These are phyloP conservation scores for Astrephomene gubernaculifera DNA, from an alignment of 139 green algal species.

Conservation along the genomic window DNA sequence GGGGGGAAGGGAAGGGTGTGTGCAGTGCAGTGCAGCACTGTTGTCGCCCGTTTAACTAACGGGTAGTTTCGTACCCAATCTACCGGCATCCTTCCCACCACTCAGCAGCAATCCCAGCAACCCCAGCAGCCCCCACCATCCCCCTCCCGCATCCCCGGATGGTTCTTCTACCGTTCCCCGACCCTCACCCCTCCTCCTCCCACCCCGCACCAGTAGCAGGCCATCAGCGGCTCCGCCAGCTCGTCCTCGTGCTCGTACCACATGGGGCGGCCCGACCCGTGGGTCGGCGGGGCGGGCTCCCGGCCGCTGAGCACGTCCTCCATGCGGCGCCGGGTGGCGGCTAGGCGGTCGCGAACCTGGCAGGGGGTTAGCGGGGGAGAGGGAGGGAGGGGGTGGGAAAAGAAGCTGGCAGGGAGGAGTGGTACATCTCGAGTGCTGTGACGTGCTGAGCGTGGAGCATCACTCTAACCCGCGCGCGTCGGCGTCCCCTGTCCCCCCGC, in stretches of 20 bases:
- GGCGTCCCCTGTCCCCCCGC: background rate
- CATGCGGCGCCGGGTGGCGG: slow-evolving; percentile 87
- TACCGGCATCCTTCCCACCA: too few relatives aligned
- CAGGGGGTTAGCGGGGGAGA: too few relatives aligned
- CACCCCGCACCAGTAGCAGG: slow-evolving; percentile 36
- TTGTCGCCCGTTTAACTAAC: too few relatives aligned
- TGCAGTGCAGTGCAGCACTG: too few relatives aligned
- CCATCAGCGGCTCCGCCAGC: slow-evolving; percentile 47
- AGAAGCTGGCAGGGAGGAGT: background rate
- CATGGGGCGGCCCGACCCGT: background rate
- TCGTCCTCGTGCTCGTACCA: slow-evolving; percentile 75
- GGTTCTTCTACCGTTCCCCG: too few relatives aligned
- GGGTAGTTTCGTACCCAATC: too few relatives aligned
- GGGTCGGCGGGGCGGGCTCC: slow-evolving; percentile 51
- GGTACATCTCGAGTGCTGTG: background rate
- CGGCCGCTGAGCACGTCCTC: slow-evolving; percentile 81
- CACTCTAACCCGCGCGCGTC: background rate
- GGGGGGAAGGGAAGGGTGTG: background rate
- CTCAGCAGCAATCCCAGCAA: too few relatives aligned
- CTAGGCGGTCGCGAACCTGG: slow-evolving; percentile 78
- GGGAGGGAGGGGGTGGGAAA: background rate
- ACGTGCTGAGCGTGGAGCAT: background rate
- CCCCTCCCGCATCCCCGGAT: background rate
- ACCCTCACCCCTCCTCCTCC: too few relatives aligned
- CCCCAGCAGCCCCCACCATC: background rate